Conservation (phyloP, 1,284 basidiomycete genomes). For the Termitomyces sp. region DNA sequence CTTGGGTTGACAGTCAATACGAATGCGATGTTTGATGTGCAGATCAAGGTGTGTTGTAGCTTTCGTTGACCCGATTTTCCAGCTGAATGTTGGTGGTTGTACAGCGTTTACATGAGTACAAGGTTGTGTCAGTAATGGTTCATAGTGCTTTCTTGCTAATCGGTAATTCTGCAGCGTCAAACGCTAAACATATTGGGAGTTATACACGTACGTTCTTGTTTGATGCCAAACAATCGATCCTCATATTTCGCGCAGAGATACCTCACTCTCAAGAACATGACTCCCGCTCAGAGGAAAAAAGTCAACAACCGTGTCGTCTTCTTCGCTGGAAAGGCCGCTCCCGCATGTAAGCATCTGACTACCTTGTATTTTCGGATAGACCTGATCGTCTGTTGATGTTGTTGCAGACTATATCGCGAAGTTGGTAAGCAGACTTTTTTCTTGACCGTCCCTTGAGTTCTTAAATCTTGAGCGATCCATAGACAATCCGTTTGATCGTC, state of each 20-base stretch:
- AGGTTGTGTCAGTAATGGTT: constrained; percentile 37
- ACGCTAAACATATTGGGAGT: constrained; percentile 83
- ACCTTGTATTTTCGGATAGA: background rate
- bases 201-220: constrained; percentile 53
- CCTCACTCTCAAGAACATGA: constrained; percentile 74
- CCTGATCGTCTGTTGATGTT: constrained; percentile 6
- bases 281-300: constrained; percentile 73
- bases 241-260: constrained; percentile 54
- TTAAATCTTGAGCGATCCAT: constrained; percentile 5
- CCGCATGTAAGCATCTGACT: constrained; percentile 53
- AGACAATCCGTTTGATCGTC: constrained; percentile 90
- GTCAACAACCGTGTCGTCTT: constrained; percentile 78
- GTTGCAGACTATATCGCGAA: constrained; percentile 71
- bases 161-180: constrained; percentile 51
- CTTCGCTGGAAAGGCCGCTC: constrained; percentile 88
- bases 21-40: constrained; percentile 85
- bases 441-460: background rate
- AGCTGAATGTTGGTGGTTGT: constrained; percentile 1
- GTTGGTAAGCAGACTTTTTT: constrained; percentile 36
- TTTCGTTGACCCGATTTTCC: background rate
- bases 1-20: constrained; percentile 75
- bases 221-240: background rate
- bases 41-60: constrained; percentile 67
- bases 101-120: constrained; percentile 83
- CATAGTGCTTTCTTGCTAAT: background rate